Percentiles rank a stretch among this genome's conserved stretches.
Conservation (phyloP, 139 green algal species). For the Chlorella vulgaris region DNA sequence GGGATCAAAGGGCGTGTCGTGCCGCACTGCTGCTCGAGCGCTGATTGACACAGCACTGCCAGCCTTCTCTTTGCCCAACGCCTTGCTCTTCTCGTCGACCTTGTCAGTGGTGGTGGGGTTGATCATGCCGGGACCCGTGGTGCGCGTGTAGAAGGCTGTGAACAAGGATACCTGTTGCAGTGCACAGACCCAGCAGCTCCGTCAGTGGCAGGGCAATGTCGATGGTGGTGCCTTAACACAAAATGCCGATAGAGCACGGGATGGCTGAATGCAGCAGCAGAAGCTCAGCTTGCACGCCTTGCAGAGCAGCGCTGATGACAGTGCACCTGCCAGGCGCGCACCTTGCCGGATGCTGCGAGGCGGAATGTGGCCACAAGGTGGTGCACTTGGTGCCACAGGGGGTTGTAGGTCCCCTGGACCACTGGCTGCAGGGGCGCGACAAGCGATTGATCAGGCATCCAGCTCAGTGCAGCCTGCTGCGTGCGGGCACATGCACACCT, state of each 20-base stretch:
- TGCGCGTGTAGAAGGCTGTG: conserved; percentile 7
- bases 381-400: conserved; percentile 42
- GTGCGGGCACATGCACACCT: background rate
- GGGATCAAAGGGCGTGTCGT: background rate
- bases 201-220: too few species aligned
- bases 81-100: background rate
- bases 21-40: background rate
- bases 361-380: conserved; percentile 24
- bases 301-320: background rate
- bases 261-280: too few species aligned
- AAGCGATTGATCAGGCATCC: too few species aligned
- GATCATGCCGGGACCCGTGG: conserved; percentile 26
- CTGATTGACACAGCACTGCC: too few species aligned
- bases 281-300: too few species aligned
- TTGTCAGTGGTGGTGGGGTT: conserved; percentile 16
- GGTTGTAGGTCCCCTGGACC: conserved; percentile 39
- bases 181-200: background rate
- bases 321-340: background rate
- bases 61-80: background rate
- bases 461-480: too few species aligned
- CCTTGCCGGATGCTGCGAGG: conserved; percentile 9
- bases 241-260: too few species aligned
- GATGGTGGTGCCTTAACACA: too few species aligned
- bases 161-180: background rate
- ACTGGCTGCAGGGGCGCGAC: conserved; percentile 22